Base-by-base conservation (phyloP, 441 rosid genomes). In the Adansonia madagascariensis region DNA sequence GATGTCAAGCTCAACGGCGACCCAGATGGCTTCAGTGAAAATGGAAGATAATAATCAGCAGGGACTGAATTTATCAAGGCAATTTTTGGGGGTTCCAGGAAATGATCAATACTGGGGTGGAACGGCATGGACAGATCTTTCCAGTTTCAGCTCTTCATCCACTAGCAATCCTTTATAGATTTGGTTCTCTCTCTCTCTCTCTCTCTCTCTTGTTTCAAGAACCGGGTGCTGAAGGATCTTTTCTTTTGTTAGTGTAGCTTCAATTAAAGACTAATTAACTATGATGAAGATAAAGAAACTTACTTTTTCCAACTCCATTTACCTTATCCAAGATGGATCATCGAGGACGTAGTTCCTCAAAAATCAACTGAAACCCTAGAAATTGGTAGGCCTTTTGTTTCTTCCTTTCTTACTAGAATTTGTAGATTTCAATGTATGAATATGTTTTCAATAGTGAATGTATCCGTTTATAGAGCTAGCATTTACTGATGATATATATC, bases 101-200 rank as follows among this genome's bases (percentile, higher is more conserved):
- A 82, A 87, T 77, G 86, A 88, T 82, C 94, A 91, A 67, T 90
- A 85, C 76, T 91, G 97, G 97, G 68, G 76, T 31, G 79, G 82
- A 35, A 78, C 80, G 79, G 78, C 88, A 17, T 93, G 97, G 98
- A 91, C 89, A 3, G 98, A 91, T 91, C 89, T 87, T 82, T 91
- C 97, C 5, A 86, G 89, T 78, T 91, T 91, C 75, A 88, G 86
- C 80, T 90, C 98, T 79, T 91, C 94, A 74, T 91, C 94, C 44
- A 89, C 91, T 14, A 88, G 77, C 76, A 86, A 85, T 80, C 84
- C 71, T 55, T 69, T 84, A 20, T 85, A 82, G 81, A 69, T 79
- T 78, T 73, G 78, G 78, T 56, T 56, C 60, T n/a, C 60, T n/a
- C 6, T 17, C 2, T 46, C 49, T 12, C 60, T 67, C 63, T 64